Percentiles rank a stretch among this genome's conserved stretches.
phyloP scores from a whole-genome alignment of 1,139 yeast species.

The Sugiyamaella sp. region DNA sequence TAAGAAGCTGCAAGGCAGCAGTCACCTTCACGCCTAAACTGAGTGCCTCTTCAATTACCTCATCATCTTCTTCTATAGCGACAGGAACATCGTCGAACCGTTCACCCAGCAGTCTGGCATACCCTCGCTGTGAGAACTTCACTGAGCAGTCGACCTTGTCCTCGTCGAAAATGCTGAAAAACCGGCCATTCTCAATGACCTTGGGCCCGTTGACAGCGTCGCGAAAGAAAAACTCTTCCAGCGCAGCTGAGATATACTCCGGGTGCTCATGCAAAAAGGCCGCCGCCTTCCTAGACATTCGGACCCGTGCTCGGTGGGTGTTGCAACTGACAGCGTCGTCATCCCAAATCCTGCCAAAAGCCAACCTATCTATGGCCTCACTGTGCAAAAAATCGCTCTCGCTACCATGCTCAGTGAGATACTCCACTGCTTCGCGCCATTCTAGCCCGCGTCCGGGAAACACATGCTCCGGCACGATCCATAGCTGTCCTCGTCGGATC shows the following conservation, averaged over 20 bases:
- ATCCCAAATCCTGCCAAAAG: background rate
- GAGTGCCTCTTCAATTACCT: conserved; percentile 5
- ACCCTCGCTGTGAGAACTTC: conserved; percentile 27
- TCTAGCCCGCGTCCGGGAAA: conserved; percentile 18
- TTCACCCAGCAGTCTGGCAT: conserved; percentile 23
- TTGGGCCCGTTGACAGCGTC: conserved; percentile 11
- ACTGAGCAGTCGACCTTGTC: conserved; percentile 35
- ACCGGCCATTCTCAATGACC: background rate
- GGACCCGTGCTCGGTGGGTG: conserved; percentile 26
- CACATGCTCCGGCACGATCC: conserved; percentile 31
- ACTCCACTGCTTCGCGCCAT: conserved; percentile 8
- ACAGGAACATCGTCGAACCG: conserved; percentile 16
- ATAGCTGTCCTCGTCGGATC: conserved; percentile 33
- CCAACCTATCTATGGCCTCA: background rate
- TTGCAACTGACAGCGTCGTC: conserved; percentile 12
- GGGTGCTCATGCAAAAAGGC: conserved; percentile 29
- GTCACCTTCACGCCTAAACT: conserved; percentile 36
- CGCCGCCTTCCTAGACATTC: conserved; percentile 29
- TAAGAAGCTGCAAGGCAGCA: conserved; percentile 36
- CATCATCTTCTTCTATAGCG: conserved; percentile 23
- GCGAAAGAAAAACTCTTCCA: conserved; percentile 17
- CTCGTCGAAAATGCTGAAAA: conserved; percentile 7
- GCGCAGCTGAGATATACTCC: conserved; percentile 24
- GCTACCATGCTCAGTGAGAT: background rate
- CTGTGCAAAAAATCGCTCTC: background rate